Evolutionary conservation across 2,329 filamentous ascomycete species (phyloP).

Genomic region (Beauveria varroae): DNA sequence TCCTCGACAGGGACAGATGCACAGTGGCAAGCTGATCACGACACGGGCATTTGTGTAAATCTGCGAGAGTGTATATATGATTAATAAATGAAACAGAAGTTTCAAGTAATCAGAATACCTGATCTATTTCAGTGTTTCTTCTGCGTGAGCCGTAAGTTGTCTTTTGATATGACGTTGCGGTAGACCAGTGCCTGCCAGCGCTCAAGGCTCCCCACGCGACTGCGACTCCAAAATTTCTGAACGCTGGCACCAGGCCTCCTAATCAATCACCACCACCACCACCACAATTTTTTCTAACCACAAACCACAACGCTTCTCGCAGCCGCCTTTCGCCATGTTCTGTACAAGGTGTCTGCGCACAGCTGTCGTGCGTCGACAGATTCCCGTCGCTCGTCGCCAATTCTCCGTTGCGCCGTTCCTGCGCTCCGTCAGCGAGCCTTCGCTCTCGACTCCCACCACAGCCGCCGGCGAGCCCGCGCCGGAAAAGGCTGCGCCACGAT

Average conservation of each 20-base stretch:
- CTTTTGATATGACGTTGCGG: background rate
- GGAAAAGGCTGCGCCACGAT: slow-evolving; percentile 26
- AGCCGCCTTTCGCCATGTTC: slow-evolving; percentile 25
- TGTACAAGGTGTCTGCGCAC: slow-evolving; percentile 44
- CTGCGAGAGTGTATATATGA: slow-evolving; percentile 29
- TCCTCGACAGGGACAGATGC: slow-evolving; percentile 5
- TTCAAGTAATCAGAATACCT: background rate
- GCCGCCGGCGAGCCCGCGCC: slow-evolving; percentile 23
- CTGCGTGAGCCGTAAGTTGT: too few species aligned
- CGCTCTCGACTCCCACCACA: slow-evolving; percentile 28
- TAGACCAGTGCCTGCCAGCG: background rate
- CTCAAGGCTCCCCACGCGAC: slow-evolving; percentile 16
- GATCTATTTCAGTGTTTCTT: background rate
- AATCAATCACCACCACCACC: slow-evolving; percentile 6
- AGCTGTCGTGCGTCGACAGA: slow-evolving; percentile 23
- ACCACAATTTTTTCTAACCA: slow-evolving; percentile 21
- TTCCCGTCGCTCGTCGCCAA: slow-evolving; percentile 27
- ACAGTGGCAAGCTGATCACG: slow-evolving; percentile 1
- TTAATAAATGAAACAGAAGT: slow-evolving; percentile 20
- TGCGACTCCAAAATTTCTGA: slow-evolving; percentile 19
- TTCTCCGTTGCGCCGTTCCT: slow-evolving; percentile 34
- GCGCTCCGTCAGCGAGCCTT: slow-evolving; percentile 29
- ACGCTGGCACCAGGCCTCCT: background rate
- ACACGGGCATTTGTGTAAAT: slow-evolving; percentile 16
- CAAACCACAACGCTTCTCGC: background rate